Conservation (phyloP, 345 rosid genomes). For the Raphanus sativus region DNA sequence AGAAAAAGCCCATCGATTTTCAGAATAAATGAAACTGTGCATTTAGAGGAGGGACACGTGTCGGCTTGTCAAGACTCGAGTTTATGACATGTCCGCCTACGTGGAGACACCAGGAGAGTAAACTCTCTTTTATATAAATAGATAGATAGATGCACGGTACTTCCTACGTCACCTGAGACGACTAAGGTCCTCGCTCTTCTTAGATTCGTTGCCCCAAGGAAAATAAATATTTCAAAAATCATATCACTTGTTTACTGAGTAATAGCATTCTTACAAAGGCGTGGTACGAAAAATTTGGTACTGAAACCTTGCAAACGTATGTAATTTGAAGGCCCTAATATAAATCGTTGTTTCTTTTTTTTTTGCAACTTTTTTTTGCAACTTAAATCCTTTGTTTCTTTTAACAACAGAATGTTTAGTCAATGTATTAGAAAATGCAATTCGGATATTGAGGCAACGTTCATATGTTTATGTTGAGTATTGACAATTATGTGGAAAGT, state of each 20-base stretch:
- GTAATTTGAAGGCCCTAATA: neutral
- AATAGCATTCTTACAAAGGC: no score
- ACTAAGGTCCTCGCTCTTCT: neutral
- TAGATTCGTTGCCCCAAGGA: conserved; percentile 21
- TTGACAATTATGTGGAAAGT: neutral
- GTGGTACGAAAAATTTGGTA: neutral
- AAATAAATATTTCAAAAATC: neutral
- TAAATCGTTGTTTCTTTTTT: neutral
- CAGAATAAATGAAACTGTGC: no score
- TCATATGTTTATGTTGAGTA: neutral
- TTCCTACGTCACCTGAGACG: conserved; percentile 32
- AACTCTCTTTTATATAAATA: no score
- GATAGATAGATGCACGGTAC: neutral
- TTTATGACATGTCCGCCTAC: no score
- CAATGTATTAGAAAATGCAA: neutral
- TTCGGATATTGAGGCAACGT: neutral
- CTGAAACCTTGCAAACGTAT: neutral
- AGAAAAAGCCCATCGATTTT: no score
- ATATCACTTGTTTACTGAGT: neutral
- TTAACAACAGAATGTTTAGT: neutral
- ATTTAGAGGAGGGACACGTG: no score
- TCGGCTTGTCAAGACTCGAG: no score
- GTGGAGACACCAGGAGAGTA: no score
- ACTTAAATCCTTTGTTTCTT: neutral
- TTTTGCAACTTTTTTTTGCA: no score